Evolutionary conservation across 441 rosid genomes (phyloP).

Genomic region (Gossypium trilobum): DNA sequence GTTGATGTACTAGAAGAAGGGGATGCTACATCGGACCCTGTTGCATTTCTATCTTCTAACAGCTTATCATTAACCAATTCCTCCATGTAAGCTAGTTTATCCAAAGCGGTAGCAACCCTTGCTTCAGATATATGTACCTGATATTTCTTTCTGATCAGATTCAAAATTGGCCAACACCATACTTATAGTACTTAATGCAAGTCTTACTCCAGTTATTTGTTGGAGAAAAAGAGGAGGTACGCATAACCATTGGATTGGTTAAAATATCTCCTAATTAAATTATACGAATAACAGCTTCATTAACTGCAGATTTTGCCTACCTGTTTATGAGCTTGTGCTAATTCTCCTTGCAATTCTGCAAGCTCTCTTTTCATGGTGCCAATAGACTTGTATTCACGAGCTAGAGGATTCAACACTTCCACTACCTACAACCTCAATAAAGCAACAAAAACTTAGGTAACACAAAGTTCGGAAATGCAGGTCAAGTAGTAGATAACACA

Average conservation of each 20-base stretch:
- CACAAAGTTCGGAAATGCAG: neutral
- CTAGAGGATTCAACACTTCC: conserved; percentile 84
- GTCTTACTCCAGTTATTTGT: neutral
- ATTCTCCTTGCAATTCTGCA: conserved; percentile 73
- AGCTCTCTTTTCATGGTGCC: conserved; percentile 87
- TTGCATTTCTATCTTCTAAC: conserved; percentile 46
- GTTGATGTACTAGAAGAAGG: conserved; percentile 41
- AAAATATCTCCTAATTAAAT: neutral
- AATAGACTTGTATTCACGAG: conserved; percentile 84
- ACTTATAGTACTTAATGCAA: neutral
- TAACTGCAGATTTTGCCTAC: conserved; percentile 23
- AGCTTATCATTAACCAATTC: conserved; percentile 71
- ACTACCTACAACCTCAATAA: conserved; percentile 48
- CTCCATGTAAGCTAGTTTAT: conserved; percentile 91
- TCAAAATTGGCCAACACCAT: neutral
- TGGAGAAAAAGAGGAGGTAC: neutral
- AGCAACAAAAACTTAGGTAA: neutral
- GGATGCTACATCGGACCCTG: conserved; percentile 34
- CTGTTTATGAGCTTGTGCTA: conserved; percentile 79
- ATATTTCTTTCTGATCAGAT: conserved; percentile 18
- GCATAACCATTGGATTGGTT: conserved; percentile 17
- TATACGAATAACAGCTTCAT: neutral
- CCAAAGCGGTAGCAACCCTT: conserved; percentile 75
- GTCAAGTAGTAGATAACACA: neutral
- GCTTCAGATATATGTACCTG: conserved; percentile 96